Base-by-base conservation (phyloP, 176 grass and related monocot genomes). In the Areca catechu region DNA sequence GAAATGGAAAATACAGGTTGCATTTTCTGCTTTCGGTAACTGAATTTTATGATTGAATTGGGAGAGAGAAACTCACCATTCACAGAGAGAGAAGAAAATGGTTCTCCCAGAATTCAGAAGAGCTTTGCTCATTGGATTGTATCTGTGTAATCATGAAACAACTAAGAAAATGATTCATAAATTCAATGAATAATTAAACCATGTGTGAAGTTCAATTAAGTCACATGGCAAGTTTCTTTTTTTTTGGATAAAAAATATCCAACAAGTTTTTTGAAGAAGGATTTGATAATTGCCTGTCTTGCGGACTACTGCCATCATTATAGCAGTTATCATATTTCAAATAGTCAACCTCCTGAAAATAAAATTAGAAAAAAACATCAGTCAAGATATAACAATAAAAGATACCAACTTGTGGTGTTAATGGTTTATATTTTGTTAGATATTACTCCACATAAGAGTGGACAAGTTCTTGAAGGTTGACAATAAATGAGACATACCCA, bases 71-170 rank as follows among this genome's bases (percentile, higher is more conserved):
- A 76, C 10, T 71, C 66, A 80, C 82, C 82, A 80, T 68, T 80
- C 77, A 21, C 72, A 80, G 9, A 80, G 57, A 64, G 77, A 85
- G 50, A 77, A 85, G 68, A 80, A 80, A 72, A 85, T 80, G 7
- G 22, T 58, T 61, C 58, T 68, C 57, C n/a, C 77, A 69, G 67
- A 76, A 54, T 57, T 76, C 63, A 53, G 57, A 80, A 85, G 72
- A 4, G 72, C 67, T 24, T 54, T 57, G 4, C 82, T 68, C 72
- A 85, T 85, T 50, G 18, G 71, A 4, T 3, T 59, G 30, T 76
- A 85, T 71, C 77, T 85, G 62, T 43, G 1, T 64, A 54, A 7
- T 53, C 51, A 25, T 25, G 6, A 67, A 24, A 20, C 16, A 53
- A 25, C 1, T 6, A 51, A 56, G 18, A 16, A 56, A 4, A 34